Evolutionary conservation across 1,284 basidiomycete species (phyloP).

Genomic region (Naganishia cerealis): DNA sequence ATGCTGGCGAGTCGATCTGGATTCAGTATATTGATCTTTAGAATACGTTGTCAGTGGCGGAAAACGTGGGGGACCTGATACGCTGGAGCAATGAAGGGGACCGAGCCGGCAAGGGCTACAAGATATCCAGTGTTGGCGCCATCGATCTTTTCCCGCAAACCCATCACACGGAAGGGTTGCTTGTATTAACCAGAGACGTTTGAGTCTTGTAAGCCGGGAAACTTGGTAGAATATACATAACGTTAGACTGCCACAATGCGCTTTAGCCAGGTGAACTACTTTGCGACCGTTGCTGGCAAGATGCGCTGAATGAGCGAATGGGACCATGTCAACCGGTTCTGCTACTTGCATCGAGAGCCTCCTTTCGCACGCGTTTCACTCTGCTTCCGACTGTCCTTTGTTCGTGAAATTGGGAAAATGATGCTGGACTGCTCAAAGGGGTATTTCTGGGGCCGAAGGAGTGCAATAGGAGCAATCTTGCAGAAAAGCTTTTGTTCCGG

Average conservation of each 20-base stretch:
- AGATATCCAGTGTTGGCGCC: conserved; percentile 74
- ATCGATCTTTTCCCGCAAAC: conserved; percentile 93
- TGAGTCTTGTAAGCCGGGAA: not conserved
- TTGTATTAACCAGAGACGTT: conserved; percentile 32
- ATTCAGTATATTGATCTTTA: conserved; percentile 20
- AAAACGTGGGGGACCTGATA: conserved; percentile 34
- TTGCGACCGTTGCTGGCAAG: not conserved
- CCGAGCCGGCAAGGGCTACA: conserved; percentile 52
- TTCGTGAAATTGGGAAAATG: not conserved
- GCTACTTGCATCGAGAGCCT: not conserved
- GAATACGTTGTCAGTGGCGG: conserved; percentile 32
- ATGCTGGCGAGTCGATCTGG: not conserved
- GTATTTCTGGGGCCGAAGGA: not conserved
- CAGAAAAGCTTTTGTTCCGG: not conserved
- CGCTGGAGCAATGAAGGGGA: conserved; percentile 39
- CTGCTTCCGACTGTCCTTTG: conserved; percentile 9
- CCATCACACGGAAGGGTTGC: conserved; percentile 59
- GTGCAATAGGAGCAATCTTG: not conserved
- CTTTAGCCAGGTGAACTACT: not conserved
- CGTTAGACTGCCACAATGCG: not conserved
- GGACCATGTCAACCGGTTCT: no score
- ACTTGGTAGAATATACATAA: not conserved
- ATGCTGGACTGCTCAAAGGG: conserved; percentile 18
- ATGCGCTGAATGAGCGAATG: no score
- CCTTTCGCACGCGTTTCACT: not conserved